A percentile compares a stretch with the other conserved stretches of the same genome.
Evolutionary conservation across 306 rosid species (phyloP).

Genomic region (Cicer yamashitae): DNA sequence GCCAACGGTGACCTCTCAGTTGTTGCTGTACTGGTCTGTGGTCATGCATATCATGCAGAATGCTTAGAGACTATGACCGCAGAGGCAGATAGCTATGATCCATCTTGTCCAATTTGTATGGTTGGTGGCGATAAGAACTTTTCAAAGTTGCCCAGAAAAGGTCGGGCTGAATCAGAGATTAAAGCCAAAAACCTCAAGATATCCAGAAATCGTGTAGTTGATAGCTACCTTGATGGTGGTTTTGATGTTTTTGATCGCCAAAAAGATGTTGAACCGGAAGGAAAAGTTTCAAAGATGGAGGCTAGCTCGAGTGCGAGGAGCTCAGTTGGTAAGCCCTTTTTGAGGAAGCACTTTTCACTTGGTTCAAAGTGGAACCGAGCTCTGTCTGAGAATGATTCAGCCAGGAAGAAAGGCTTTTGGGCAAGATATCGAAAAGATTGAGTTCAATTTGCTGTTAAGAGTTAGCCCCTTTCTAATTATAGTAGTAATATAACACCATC

Average conservation of each 20-base stretch:
- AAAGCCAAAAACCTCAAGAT: conserved; percentile 71
- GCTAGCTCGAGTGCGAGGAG: conserved; percentile 71
- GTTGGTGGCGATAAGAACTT: conserved; percentile 78
- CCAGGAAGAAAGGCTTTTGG: conserved; percentile 80
- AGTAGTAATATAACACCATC: conserved; percentile 39
- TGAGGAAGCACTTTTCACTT: conserved; percentile 73
- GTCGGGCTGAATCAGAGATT: conserved; percentile 60
- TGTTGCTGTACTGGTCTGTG: conserved; percentile 79
- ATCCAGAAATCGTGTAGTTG: conserved; percentile 74
- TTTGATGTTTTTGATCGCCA: conserved; percentile 62
- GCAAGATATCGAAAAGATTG: conserved; percentile 68
- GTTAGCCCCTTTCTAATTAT: conserved; percentile 39
- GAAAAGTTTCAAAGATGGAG: conserved; percentile 67
- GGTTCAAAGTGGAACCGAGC: conserved; percentile 75
- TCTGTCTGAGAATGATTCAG: conserved; percentile 63
- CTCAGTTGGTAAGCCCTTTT: conserved; percentile 67
- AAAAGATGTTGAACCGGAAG: conserved; percentile 50
- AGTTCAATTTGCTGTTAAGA: conserved; percentile 44
- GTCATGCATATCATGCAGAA: conserved; percentile 83
- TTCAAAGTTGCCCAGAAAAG: conserved; percentile 61
- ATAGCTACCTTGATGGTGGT: conserved; percentile 65
- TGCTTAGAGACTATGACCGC: conserved; percentile 78
- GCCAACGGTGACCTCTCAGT: conserved; percentile 62
- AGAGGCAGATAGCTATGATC: conserved; percentile 75
- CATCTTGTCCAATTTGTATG: conserved; percentile 76